Percentiles rank a stretch among this genome's conserved stretches.
These are phyloP conservation scores for Ceratobasidium sp. DNA, from an alignment of 1,284 basidiomycete species.

Conservation along the genomic window DNA sequence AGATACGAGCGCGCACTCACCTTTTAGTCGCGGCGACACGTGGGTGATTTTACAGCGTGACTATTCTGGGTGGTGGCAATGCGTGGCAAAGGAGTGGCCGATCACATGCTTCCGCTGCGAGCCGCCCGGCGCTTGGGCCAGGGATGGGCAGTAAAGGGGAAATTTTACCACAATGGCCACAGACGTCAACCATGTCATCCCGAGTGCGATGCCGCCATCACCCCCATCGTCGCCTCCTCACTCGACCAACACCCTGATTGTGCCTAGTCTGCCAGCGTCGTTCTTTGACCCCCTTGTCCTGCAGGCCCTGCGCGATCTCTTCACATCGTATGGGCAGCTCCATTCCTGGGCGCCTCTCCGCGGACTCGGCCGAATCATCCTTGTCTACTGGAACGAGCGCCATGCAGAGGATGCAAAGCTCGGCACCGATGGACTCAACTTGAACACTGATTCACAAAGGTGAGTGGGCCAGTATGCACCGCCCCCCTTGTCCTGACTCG, in stretches of 20 bases:
- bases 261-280: conserved; percentile 69
- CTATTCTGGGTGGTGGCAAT: neutral
- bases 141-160: conserved; percentile 7
- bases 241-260: conserved; percentile 73
- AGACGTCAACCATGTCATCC: conserved; percentile 15
- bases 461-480: conserved; percentile 52
- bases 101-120: neutral
- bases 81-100: neutral
- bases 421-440: conserved; percentile 68
- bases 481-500: conserved; percentile 44
- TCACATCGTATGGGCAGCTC: conserved; percentile 76
- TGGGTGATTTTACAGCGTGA: too few relatives aligned
- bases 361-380: conserved; percentile 81
- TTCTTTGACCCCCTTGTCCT: conserved; percentile 78
- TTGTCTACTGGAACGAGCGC: conserved; percentile 76
- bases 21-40: too few relatives aligned
- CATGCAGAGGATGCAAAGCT: conserved; percentile 72
- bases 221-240: neutral
- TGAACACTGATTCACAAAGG: conserved; percentile 65
- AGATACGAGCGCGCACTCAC: neutral
- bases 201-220: neutral
- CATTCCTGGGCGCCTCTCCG: conserved; percentile 87
- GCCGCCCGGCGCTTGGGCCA: conserved; percentile 15
- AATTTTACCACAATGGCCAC: conserved; percentile 28
- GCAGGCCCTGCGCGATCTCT: conserved; percentile 73